Base-by-base conservation (phyloP, 805 yeast genomes). In the Myxozyma geophila region DNA sequence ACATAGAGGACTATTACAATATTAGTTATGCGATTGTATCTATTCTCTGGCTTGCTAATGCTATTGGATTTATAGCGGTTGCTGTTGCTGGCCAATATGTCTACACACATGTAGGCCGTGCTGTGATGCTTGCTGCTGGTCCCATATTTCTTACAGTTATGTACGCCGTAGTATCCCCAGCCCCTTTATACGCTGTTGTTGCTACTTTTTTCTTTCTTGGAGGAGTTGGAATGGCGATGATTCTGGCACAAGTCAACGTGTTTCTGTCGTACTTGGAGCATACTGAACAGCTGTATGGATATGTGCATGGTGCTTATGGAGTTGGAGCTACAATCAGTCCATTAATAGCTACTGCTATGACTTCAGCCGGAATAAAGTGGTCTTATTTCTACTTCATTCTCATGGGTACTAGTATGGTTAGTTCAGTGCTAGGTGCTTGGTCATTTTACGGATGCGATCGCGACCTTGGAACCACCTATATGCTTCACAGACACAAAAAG, bases 261-360 rank as follows among this genome's bases (percentile, higher is more conserved):
- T 85, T 83, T 67, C 64, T 84, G 17, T 75, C 85, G 28, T 59
- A 53, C 61, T 75, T 86, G 39, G 79, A 80, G 21, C 83, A 85
- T 62, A 80, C 84, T 55, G 84, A 88, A 49, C 83, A 81, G 60
- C 79, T 83, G 63, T 78, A 87, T 74, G 89, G 92, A 0, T 74
- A 79, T 35, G 77, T 83, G 61, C 95, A 89, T 76, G 92, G 90
- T 0, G 71, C 79, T 12, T 89, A 88, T 73, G 95, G 95, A 0
- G 69, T 84, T 2, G 91, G 92, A 1, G 90, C 91, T 0, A 85
- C 89, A 54, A 67, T 85, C 0, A 82, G 90, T 1, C 92, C 95
- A 1, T 80, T 89, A 17, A 72, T 86, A 39, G 86, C 87, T 2
- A 83, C 90, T 0, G 75, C 80, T 0, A 78, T 86, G 80, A 79